Evolutionary conservation across 2,329 filamentous ascomycete species (phyloP).

Genomic region (Neofusicoccum laricinum): DNA sequence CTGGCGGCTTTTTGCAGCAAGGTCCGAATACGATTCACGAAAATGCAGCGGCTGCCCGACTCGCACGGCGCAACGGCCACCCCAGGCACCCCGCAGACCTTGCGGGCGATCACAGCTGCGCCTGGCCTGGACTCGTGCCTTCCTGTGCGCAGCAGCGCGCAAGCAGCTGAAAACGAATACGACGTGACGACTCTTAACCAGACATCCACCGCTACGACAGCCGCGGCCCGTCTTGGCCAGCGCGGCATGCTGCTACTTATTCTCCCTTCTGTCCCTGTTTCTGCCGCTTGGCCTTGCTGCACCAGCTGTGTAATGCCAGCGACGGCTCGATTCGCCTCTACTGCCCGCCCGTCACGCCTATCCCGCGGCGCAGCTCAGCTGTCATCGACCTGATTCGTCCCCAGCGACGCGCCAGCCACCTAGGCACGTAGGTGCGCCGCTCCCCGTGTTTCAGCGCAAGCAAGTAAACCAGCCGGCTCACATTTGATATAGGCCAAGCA

Average conservation of each 20-base stretch:
- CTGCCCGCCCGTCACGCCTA: background rate
- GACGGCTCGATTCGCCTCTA: background rate
- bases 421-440: background rate
- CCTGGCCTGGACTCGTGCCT: background rate
- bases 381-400: background rate
- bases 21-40: constrained; percentile 2
- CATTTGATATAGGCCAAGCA: constrained; percentile 4
- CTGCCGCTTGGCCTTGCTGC: background rate
- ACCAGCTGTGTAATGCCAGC: background rate
- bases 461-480: background rate
- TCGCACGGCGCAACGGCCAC: background rate
- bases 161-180: background rate
- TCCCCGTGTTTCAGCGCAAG: background rate
- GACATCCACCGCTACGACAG: too few species aligned
- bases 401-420: background rate
- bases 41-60: background rate
- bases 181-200: background rate
- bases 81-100: background rate
- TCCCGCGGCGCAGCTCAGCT: background rate
- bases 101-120: background rate
- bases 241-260: background rate
- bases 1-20: background rate
- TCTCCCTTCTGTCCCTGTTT: background rate
- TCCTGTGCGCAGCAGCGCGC: background rate
- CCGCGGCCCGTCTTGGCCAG: constrained; percentile 5